Conservation (phyloP, 352 stramenopile genomes). For the Pythium diclinum region DNA sequence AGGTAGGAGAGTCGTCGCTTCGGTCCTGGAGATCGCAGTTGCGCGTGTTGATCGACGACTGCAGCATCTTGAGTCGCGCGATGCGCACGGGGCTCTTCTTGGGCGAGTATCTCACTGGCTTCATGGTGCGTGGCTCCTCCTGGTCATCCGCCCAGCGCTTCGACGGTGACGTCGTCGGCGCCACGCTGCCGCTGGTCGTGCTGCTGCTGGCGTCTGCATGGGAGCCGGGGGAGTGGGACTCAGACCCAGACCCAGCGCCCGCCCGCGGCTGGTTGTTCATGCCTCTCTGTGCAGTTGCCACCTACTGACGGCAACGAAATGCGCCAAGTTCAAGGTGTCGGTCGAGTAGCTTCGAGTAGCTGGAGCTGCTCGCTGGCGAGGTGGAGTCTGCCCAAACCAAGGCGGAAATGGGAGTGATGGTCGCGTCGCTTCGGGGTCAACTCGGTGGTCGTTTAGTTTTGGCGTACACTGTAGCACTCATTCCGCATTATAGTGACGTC, state of each 20-base stretch:
- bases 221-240: not conserved
- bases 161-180: slow-evolving; percentile 21
- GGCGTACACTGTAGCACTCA: not conserved
- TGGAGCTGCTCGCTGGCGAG: slow-evolving; percentile 30
- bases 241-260: not conserved
- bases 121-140: slow-evolving; percentile 20
- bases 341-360: not conserved
- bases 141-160: slow-evolving; percentile 21
- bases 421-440: slow-evolving; percentile 23
- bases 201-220: not conserved
- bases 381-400: not conserved
- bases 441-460: not conserved
- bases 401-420: slow-evolving; percentile 21
- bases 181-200: not conserved
- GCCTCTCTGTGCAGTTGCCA: not conserved
- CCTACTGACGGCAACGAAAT: not conserved
- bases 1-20: slow-evolving; percentile 10
- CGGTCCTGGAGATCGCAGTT: slow-evolving; percentile 68
- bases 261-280: slow-evolving; percentile 10
- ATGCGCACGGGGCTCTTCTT: slow-evolving; percentile 77
- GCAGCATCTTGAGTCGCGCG: slow-evolving; percentile 77
- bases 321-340: not conserved
- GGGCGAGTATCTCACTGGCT: slow-evolving; percentile 33
- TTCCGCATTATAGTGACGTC: not conserved
- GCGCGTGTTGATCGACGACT: slow-evolving; percentile 75